phyloP scores from a whole-genome alignment of 768 basidiomycete genomes.

The Naganishia randhawae region DNA sequence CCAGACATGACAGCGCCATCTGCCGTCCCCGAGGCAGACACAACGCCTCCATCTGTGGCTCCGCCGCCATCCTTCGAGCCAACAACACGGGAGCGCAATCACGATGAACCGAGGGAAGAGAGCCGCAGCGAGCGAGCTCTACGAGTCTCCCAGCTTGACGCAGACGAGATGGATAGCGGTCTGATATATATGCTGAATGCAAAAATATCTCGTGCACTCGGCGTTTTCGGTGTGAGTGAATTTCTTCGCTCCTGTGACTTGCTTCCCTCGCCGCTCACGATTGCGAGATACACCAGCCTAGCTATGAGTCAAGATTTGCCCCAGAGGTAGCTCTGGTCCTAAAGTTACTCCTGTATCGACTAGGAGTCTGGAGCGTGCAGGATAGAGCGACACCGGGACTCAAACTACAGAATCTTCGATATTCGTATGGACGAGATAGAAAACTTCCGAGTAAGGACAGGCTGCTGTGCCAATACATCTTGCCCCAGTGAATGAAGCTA shows the following conservation, averaged over 20 bases:
- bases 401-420: conserved; percentile 38
- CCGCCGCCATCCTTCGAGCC: not conserved
- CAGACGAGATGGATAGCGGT: conserved; percentile 83
- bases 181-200: conserved; percentile 74
- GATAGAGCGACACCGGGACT: conserved; percentile 41
- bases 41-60: not conserved
- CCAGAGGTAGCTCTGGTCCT: conserved; percentile 64
- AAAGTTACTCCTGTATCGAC: conserved; percentile 36
- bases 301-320: conserved; percentile 24
- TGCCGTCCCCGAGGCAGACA: not conserved
- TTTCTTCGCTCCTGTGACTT: not conserved
- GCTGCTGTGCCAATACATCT: not conserved
- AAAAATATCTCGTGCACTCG: conserved; percentile 70
- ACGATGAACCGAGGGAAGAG: conserved; percentile 4
- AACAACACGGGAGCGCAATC: not conserved
- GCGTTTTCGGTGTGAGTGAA: conserved; percentile 62
- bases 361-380: conserved; percentile 30
- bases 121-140: conserved; percentile 32
- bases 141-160: conserved; percentile 86
- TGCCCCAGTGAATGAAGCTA: not conserved
- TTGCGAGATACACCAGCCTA: conserved; percentile 1
- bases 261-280: not conserved
- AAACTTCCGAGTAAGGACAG: not conserved
- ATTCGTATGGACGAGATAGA: conserved; percentile 49
- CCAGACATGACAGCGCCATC: not conserved